Evolutionary conservation across 2,329 filamentous ascomycete species (phyloP).

Genomic region (Colletotrichum spaethianum): DNA sequence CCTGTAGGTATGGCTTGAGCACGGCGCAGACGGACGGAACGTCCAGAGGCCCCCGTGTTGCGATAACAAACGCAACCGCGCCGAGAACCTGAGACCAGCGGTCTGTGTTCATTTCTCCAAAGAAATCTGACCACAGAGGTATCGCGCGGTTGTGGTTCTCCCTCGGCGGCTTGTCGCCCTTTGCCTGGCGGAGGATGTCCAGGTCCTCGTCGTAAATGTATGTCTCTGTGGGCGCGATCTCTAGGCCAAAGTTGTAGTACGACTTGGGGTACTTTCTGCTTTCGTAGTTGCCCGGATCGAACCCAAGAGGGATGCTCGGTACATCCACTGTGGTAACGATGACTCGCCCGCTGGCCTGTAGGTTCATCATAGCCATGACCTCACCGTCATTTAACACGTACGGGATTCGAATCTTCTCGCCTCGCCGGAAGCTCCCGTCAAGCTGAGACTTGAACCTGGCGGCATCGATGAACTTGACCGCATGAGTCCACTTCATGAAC

Average conservation of each 20-base stretch:
- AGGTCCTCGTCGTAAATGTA: conserved; percentile 72
- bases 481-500: conserved; percentile 70
- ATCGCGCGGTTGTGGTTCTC: conserved; percentile 63
- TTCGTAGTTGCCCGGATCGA: conserved; percentile 80
- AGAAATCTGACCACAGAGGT: conserved; percentile 82
- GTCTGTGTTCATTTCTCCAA: conserved; percentile 68
- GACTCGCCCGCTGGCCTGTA: conserved; percentile 73
- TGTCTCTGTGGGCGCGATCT: conserved; percentile 68
- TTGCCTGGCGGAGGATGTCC: conserved; percentile 55
- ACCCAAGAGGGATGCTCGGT: conserved; percentile 77
- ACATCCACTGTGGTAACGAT: conserved; percentile 67
- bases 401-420: conserved; percentile 61
- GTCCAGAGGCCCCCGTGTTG: conserved; percentile 72
- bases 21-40: conserved; percentile 67
- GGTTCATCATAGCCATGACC: conserved; percentile 76
- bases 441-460: conserved; percentile 71
- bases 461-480: conserved; percentile 70
- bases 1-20: conserved; percentile 71
- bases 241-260: conserved; percentile 75
- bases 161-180: conserved; percentile 57
- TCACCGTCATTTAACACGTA: conserved; percentile 74
- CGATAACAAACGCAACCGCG: conserved; percentile 73
- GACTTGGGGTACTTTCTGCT: conserved; percentile 77
- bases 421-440: conserved; percentile 67
- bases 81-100: conserved; percentile 77